Evolutionary conservation across 1,284 basidiomycete genomes (phyloP), one percentile per base, ranked within the genome.

Genomic region (Ustilago crameri): DNA sequence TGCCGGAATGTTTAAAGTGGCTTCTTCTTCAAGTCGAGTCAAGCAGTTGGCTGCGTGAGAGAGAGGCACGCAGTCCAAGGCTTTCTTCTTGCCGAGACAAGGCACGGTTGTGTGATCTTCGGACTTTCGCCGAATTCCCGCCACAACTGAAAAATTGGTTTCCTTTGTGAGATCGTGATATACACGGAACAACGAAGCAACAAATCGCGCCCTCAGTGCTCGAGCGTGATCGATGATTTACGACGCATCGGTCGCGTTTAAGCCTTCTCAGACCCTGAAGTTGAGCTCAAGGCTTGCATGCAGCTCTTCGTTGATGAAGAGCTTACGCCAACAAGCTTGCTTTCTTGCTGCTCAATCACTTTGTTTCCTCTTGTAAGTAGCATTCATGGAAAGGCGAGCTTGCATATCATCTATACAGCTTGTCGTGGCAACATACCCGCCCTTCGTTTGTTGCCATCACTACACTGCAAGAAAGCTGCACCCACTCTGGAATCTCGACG

Each of bases 51-150:
- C 15, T 17, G 8, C 5, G 8, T n/a, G 18, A 48, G 18, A 38
- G 10, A 38, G 47, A 44, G 24, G 24, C 42, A 44, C 23, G 42
- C n/a, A 10, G 14, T 8, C 10, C 14, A 5, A 23, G 32, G 12
- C 47, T 7, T 49, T 22, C 9, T 44, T 34, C 35, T 42, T 34
- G 37, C 37, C 27, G 9, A 9, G 8, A 14, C 43, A 41, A 42
- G 34, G 51, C 55, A 64, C 61, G 54, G 42, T 50, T 18, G 24
- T 34, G 17, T 24, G 26, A 3, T 32, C 23, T 30, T 50, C 54
- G 65, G 65, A 35, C 12, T 62, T 61, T 68, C 65, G 65, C 58
- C 65, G 58, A 62, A 57, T 54, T 27, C 22, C 65, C 65, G 58
- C n/a, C 15, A 18, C 0, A 17, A 20, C 23, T 24, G 23, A 0